Evolutionary conservation across 2,329 filamentous ascomycete species (phyloP), one percentile per base, ranked within the genome.

Genomic region (Epichloe hybrida): DNA sequence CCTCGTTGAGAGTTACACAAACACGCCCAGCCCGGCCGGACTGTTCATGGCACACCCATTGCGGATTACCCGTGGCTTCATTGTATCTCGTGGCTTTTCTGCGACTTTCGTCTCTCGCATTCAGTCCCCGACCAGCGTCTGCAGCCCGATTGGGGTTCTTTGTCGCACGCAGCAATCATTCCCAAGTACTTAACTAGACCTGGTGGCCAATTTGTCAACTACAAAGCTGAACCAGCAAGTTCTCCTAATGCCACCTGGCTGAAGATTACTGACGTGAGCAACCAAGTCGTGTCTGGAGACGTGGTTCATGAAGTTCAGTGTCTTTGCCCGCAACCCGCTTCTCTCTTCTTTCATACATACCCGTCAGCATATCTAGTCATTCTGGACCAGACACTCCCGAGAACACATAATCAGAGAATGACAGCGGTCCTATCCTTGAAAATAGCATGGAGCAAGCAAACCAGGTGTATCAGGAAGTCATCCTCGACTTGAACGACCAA

Each of bases 381-480:
- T 48, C 27, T 48, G 7, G 17, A 46, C 37, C 15, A 38, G 15
- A 11, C 35, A 41, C 39, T 31, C n/a, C 23, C 12, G 3, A 46
- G 41, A 17, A 27, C 31, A 12, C 27, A 27, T 36, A 40, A 39
- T 38, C 42, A 35, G 46, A 54, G 48, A 51, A 56, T 55, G 51
- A 52, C 49, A 45, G 50, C 41, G 17, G 5, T 31, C 43, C 38
- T 47, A 35, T 13, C 37, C 34, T 46, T 35, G 38, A 38, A 35
- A 35, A 48, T 38, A 50, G 41, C 46, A 56, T 54, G 53, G 54
- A 54, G 36, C 52, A 48, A 46, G 31, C 48, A 48, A 53, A 21
- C 49, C 54, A 37, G 46, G 23, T 49, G 42, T 35, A 43, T 44
- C 21, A 38, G 3, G 47, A 49, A 43, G 40, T 45, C n/a, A 48